Conservation (phyloP, 2,329 filamentous ascomycete species). For the Trichoderma cornu-damae region DNA sequence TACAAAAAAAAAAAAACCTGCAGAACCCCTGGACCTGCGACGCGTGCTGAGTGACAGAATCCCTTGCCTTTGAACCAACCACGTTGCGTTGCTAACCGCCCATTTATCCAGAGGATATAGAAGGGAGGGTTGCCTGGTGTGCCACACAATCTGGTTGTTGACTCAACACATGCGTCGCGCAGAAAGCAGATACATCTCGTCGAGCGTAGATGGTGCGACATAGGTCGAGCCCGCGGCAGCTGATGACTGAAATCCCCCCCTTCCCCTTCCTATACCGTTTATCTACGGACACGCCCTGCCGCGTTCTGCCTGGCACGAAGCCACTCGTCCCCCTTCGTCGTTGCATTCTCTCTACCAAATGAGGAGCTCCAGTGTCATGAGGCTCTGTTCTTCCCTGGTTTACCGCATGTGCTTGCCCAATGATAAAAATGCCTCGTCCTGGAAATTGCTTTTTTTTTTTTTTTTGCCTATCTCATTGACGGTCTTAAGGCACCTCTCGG, state of each 20-base stretch:
- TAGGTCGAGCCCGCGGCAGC: not conserved
- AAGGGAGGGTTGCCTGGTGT: not conserved
- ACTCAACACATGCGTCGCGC: not conserved
- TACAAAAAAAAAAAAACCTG: too few relatives aligned
- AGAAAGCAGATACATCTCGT: not conserved
- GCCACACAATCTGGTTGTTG: not conserved
- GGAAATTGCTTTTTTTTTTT: not conserved
- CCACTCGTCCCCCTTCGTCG: not conserved
- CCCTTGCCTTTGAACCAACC: not conserved
- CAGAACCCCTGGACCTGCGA: not conserved
- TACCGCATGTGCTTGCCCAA: not conserved
- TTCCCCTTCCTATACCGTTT: not conserved
- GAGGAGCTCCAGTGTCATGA: not conserved
- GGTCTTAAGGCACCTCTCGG: too few relatives aligned
- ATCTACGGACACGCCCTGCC: not conserved
- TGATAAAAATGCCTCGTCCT: not conserved
- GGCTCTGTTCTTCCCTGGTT: not conserved
- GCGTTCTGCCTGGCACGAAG: not conserved
- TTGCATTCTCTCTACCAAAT: not conserved
- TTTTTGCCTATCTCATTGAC: too few relatives aligned
- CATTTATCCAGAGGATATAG: not conserved
- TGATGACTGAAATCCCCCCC: not conserved
- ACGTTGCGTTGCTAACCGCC: constrained; percentile 1
- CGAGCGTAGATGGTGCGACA: not conserved
- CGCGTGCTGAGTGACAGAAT: not conserved